These are phyloP conservation scores for Ogataea neopini DNA, from an alignment of 805 yeast species.

Conservation along the genomic window DNA sequence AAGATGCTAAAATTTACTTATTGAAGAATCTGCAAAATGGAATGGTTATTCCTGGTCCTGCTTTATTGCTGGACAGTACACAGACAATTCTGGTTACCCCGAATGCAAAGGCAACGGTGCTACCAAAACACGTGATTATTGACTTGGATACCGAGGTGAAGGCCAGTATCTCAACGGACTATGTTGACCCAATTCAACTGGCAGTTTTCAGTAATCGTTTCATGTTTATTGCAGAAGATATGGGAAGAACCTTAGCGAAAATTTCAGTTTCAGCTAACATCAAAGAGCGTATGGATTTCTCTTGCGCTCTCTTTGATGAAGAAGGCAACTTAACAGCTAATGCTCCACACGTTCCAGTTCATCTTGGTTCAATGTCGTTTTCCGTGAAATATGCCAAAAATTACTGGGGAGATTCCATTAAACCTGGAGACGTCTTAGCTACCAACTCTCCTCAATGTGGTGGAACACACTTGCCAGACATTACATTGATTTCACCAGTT, in stretches of 20 bases:
- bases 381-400: constrained; percentile 40
- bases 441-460: constrained; percentile 45
- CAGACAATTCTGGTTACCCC: constrained; percentile 40
- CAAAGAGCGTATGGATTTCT: constrained; percentile 48
- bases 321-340: constrained; percentile 35
- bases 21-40: constrained; percentile 53
- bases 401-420: constrained; percentile 38
- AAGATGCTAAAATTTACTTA: constrained; percentile 41
- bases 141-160: constrained; percentile 22
- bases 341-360: constrained; percentile 45
- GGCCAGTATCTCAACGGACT: constrained; percentile 41
- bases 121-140: constrained; percentile 36
- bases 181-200: constrained; percentile 44
- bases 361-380: constrained; percentile 45
- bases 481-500: constrained; percentile 59
- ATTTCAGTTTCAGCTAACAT: constrained; percentile 45
- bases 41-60: constrained; percentile 48
- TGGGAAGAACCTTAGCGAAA: constrained; percentile 46
- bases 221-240: constrained; percentile 51
- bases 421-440: constrained; percentile 45
- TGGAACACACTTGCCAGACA: constrained; percentile 50
- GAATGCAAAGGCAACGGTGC: constrained; percentile 31
- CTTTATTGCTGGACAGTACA: constrained; percentile 36
- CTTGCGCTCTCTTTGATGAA: constrained; percentile 48
- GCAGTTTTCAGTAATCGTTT: constrained; percentile 48